phyloP scores from a whole-genome alignment of 2,329 filamentous ascomycete genomes.

The Neonectria punicea region DNA sequence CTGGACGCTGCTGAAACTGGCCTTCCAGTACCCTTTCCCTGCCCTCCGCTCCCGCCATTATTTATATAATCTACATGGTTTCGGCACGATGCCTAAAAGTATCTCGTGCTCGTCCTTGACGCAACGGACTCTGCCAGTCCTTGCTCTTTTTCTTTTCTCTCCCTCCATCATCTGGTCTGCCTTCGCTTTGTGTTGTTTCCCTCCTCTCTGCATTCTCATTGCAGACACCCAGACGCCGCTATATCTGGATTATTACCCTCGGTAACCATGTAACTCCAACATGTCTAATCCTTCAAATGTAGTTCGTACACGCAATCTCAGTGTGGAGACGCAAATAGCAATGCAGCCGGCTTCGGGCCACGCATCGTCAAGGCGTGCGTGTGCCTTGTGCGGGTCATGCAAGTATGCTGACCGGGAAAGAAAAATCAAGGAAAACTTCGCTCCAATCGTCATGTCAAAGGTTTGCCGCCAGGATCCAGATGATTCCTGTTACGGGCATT shows the following conservation, averaged over 20 bases:
- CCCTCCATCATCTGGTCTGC: conserved; percentile 13
- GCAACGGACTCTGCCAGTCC: conserved; percentile 22
- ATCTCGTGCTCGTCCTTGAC: conserved; percentile 23
- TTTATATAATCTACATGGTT: conserved; percentile 44
- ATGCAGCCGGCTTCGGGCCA: conserved; percentile 21
- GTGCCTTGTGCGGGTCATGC: conserved; percentile 6
- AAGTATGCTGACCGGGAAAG: conserved; percentile 26
- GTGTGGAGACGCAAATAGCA: conserved; percentile 39
- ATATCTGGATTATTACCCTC: conserved; percentile 40
- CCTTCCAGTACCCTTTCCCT: conserved; percentile 6
- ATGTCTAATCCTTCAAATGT: conserved; percentile 45
- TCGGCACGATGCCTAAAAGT: conserved; percentile 25
- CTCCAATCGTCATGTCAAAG: conserved; percentile 27
- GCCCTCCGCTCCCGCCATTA: conserved; percentile 30
- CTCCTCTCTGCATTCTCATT: conserved; percentile 31
- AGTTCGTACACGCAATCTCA: conserved; percentile 46
- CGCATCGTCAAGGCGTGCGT: conserved; percentile 18
- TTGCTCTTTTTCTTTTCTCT: background rate
- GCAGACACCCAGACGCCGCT: conserved; percentile 36
- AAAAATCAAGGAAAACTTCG: conserved; percentile 5
- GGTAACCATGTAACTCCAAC: conserved; percentile 42
- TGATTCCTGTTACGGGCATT: conserved; percentile 26
- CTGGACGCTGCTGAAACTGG: conserved; percentile 15
- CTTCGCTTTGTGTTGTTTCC: conserved; percentile 26
- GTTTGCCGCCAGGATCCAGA: conserved; percentile 22